Base-by-base conservation (phyloP, 2,329 filamentous ascomycete species). In the Xylaria sp. region DNA sequence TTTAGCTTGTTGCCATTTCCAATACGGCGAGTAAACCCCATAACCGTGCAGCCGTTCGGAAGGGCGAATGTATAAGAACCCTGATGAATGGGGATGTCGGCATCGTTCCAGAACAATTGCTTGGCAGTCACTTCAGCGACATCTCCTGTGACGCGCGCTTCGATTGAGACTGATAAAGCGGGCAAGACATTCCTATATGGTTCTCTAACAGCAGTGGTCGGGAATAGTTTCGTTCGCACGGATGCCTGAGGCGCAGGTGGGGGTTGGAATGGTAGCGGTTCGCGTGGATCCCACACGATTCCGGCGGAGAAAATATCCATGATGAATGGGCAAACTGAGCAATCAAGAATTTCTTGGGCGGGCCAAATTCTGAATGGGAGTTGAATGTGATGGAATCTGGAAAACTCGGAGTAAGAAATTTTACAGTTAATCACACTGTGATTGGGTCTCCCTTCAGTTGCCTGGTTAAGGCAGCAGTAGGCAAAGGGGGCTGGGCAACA, bases 1-100 rank as follows among this genome's bases (percentile, higher is more conserved):
- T 59, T 73, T 18, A 78, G 68, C 10, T 73, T 56, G 36, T 72
- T 76, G 18, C 67, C 67, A 2, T 66, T 64, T 0, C 76, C 75
- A 20, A 78, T 61, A 0, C 73, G 69, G 62, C 75, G 77, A 54
- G 49, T 71, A 56, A 78, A 77, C 13, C 69, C 72, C 12, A 71
- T 77, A 8, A 78, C 71, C 5, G 73, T 76, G 48, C 76, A 77
- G 18, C 71, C 73, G 23, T 69, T 63, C 1, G 75, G 72, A 4
- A 78, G 70, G 10, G 74, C 74, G 48, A 77, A 78, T 3, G 73
- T 75, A 55, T 77, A 78, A 10, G 73, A 71, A 1, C 75, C 74
- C 46, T 73, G 54, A 25, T 64, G 68, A 69, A 78, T 77, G 12
- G 72, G 41, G 20, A 43, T 10, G 18, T 71, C 68, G 25, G 68